Evolutionary conservation across 225 moss, liverwort and hornwort genomes (phyloP), one percentile per base, ranked within the genome.

Genomic region (Pseudoscleropodium purum): DNA sequence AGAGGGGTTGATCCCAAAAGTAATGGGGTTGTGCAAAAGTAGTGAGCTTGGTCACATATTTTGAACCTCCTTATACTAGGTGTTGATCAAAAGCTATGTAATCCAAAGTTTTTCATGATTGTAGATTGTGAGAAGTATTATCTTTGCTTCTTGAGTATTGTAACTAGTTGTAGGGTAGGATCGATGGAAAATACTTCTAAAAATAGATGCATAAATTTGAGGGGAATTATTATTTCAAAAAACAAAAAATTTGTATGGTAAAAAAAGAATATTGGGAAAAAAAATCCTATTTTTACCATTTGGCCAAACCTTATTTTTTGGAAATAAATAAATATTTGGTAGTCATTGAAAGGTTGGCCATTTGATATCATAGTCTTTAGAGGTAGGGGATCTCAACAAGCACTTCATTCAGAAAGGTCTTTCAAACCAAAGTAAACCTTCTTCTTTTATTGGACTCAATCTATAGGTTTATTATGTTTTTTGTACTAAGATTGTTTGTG

Each of bases 371-470:
- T 36, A 52, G 2, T 52, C 3, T 51, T 52, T 23, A 34, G 3
- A 31, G 2, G 11, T 49, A 33, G 49, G 30, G 18, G 30, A 75
- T 75, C 16, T 11, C 47, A 75, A 45, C 2, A 45, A 0, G 11
- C 0, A 0, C 3, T 31, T 47, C 11, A 30, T 75, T 75, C 1
- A 31, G 11, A 47, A 30, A 47, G 41, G 19, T 5, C 13, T 51
- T 76, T 76, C 0, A 7, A 1, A 33, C 0, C 0, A 0, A 5
- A 51, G 3, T 49, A 19, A 7, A 31, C 18, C 31, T 75, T 47
- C 31, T 75, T 47, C 4, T 14, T 41, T 12, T 21, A 21, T 34
- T 2, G 36, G 52, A 2, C 21, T 52, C 8, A 34, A 76, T 51
- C 5, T 75, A 12, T 75, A 3, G 7, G 0, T 4, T 12, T 20